Evolutionary conservation across 805 yeast genomes (phyloP).

Genomic region (Saccharomycopsis selenospora): DNA sequence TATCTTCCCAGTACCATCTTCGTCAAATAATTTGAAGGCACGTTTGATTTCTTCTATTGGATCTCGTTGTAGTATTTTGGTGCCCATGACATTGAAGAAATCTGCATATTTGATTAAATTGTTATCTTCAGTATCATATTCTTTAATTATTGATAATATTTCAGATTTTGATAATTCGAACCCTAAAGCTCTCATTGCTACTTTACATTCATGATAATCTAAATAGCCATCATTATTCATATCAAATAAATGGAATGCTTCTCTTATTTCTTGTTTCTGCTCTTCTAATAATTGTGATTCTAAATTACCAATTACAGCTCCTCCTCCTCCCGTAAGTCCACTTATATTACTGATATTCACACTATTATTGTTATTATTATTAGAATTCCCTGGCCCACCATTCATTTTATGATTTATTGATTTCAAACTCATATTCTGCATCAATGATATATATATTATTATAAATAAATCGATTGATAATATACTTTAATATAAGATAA

Average conservation of each 20-base stretch:
- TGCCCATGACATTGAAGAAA: slow-evolving; percentile 73
- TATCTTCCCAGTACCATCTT: slow-evolving; percentile 81
- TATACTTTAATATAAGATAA: too few species aligned
- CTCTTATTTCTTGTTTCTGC: slow-evolving; percentile 84
- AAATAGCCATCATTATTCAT: slow-evolving; percentile 85
- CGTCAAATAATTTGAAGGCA: slow-evolving; percentile 86
- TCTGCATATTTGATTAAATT: slow-evolving; percentile 72
- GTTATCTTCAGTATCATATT: slow-evolving; percentile 71
- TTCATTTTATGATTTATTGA: background rate
- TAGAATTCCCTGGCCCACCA: background rate
- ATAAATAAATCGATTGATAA: too few species aligned
- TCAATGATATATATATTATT: too few species aligned
- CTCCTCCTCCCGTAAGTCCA: background rate
- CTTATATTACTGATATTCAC: background rate
- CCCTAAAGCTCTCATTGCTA: slow-evolving; percentile 89
- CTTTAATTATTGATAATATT: slow-evolving; percentile 67
- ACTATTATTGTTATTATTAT: background rate
- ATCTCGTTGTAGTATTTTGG: slow-evolving; percentile 76
- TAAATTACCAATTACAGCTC: too few species aligned
- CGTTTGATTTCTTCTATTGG: slow-evolving; percentile 87
- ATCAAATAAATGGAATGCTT: slow-evolving; percentile 87
- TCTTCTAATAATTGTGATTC: slow-evolving; percentile 65
- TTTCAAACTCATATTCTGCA: slow-evolving; percentile 1
- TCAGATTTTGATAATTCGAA: slow-evolving; percentile 75
- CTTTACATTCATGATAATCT: slow-evolving; percentile 90